Base-by-base conservation (phyloP, 1,139 yeast species). In the Diutina scorzettiae region DNA sequence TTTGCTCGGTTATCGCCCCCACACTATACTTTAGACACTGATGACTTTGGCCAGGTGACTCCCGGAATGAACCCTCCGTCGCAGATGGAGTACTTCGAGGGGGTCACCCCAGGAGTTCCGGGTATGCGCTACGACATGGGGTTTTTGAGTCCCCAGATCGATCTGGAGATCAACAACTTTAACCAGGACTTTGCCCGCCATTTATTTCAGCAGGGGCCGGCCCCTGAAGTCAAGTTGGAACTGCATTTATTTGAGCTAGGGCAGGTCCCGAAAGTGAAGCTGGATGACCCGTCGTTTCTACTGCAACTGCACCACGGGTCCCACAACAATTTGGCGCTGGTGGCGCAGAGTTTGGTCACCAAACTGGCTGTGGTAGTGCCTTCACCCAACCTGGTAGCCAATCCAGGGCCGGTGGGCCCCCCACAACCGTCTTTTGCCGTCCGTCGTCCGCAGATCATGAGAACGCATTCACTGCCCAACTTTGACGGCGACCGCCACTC, bases 91-190 rank as follows among this genome's bases (percentile, higher is more conserved):
- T 34, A 34, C 28, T 34, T 34, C 7, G 39, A 34, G 16, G 39
- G 39, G 19, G 39, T 34, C 12, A 34, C 39, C 8, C 39, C 39
- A 7, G 39, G 39, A n/a, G 39, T 34, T 7, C 39, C 39, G 19
- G 39, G 39, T 12, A 34, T 34, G 39, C 27, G 39, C 27, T 34
- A 34, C 28, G 39, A 34, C 17, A 9, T n/a, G 3, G 12, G 7
- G 23, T 19, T 34, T 11, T 21, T 23, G 12, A 34, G 28, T 9
- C 39, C 39, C 17, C 39, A 34, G 20, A 28, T 34, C 28, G 39
- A 34, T 1, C 19, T 34, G 27, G 39, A 34, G 17, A 28, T 23
- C 12, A 34, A 34, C 4, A 23, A 34, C 24, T 34, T 32, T n/a
- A 32, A 32, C 25, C 37, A 32, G 25, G 37, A 32, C 24, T 32